Evolutionary conservation across 192 early-diverging fungal species (phyloP).

Genomic region (Haplosporangium gracile): DNA sequence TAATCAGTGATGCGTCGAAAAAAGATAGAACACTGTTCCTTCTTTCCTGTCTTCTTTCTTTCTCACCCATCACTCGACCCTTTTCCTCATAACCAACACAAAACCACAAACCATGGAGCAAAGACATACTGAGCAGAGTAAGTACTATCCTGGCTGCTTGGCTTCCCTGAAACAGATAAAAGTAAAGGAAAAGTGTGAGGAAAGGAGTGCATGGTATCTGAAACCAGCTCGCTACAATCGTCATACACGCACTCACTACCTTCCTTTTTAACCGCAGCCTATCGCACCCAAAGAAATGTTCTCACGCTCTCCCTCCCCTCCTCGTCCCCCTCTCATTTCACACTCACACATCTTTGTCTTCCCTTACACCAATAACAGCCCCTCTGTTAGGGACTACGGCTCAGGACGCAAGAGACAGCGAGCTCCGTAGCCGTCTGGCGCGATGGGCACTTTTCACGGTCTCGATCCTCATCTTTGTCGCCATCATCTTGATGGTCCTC

Average conservation of each 20-base stretch:
- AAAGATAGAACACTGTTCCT: background rate
- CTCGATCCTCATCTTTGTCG: background rate
- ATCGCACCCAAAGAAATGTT: background rate
- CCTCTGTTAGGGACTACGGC: background rate
- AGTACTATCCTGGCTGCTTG: background rate
- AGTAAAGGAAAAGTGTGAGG: background rate
- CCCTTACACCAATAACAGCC: background rate
- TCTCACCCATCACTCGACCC: background rate
- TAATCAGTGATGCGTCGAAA: background rate
- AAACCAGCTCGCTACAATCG: background rate
- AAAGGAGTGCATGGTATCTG: background rate
- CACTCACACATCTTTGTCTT: no score
- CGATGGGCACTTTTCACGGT: background rate
- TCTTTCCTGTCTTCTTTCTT: background rate
- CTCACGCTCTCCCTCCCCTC: background rate
- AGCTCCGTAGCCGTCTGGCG: background rate
- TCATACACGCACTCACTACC: background rate
- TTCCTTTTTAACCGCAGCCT: background rate
- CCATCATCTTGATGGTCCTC: background rate
- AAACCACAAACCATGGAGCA: background rate
- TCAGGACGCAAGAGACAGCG: background rate
- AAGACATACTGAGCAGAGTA: background rate
- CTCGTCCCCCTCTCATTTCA: background rate
- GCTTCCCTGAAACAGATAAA: background rate
- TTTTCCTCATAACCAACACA: background rate